A percentile compares a stretch with the other conserved stretches of the same genome.
Evolutionary conservation across 2,329 filamentous ascomycete genomes (phyloP).

Genomic region (Aspergillus luchuensis): DNA sequence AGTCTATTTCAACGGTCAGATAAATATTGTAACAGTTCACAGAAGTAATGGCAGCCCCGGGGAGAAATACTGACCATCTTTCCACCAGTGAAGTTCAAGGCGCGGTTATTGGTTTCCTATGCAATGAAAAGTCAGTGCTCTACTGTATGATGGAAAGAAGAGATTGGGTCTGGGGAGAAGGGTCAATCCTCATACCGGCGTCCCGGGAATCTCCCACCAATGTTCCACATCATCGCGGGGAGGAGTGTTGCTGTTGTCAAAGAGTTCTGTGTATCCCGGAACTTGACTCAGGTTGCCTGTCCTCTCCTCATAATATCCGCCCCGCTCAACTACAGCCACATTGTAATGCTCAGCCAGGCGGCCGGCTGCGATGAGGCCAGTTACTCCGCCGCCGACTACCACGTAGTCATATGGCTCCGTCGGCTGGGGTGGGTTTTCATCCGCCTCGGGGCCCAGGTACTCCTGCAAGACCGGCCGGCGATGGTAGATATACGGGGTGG

Average conservation of each 20-base stretch:
- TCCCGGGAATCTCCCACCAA: neutral
- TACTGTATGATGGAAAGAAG: too few species aligned
- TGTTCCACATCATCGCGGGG: neutral
- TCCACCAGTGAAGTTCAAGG: neutral
- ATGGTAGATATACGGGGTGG: neutral
- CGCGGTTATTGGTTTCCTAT: neutral
- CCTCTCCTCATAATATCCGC: neutral
- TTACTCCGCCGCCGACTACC: neutral
- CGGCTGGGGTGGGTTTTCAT: neutral
- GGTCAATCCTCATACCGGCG: neutral
- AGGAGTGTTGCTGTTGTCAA: neutral
- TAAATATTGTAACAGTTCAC: too few species aligned
- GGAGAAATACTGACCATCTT: neutral
- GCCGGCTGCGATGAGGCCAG: neutral
- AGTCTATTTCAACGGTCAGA: neutral
- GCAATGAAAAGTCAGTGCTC: neutral
- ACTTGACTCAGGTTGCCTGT: neutral
- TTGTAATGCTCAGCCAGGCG: neutral
- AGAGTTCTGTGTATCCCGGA: neutral
- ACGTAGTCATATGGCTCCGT: neutral
- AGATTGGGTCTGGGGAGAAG: too few species aligned
- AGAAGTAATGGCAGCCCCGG: neutral
- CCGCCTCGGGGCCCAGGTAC: neutral
- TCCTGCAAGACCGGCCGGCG: neutral
- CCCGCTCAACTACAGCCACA: neutral